Evolutionary conservation across 306 rosid genomes (phyloP).

Genomic region (Heteromeles arbutifolia): DNA sequence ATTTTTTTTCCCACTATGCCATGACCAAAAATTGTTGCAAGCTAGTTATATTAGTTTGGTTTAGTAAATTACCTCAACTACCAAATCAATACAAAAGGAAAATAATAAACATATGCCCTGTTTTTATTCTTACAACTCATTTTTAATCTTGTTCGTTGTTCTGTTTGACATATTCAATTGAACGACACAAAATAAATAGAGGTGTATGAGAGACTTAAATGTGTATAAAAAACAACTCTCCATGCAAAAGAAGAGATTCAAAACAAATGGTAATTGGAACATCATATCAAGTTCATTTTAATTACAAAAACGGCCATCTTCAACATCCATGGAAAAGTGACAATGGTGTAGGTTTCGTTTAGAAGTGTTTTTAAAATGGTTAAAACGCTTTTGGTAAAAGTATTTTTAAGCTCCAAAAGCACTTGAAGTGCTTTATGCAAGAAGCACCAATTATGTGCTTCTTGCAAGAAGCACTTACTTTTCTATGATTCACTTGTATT

Average conservation of each 20-base stretch:
- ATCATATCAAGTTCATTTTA: neutral
- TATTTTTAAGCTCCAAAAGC: too few species aligned
- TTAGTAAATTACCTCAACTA: neutral
- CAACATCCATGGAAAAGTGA: neutral
- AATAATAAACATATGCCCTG: too few species aligned
- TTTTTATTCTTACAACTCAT: too few species aligned
- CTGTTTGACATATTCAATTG: too few species aligned
- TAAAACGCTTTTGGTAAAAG: too few species aligned
- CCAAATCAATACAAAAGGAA: neutral
- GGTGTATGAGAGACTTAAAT: neutral
- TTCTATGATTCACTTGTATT: too few species aligned
- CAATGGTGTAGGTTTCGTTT: neutral
- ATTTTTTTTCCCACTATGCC: neutral
- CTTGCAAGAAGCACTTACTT: too few species aligned
- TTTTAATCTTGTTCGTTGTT: too few species aligned
- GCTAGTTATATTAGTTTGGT: neutral
- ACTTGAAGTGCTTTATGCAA: too few species aligned
- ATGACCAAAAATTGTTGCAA: neutral
- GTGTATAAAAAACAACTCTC: neutral
- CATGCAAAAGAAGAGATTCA: neutral
- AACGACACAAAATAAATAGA: too few species aligned
- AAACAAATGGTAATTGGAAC: neutral
- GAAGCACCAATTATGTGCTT: too few species aligned
- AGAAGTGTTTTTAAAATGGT: too few species aligned
- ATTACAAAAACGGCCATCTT: neutral